A percentile compares a stretch with the other conserved stretches of the same genome.
phyloP scores from a whole-genome alignment of 441 rosid species.

The Biscutella laevigata region DNA sequence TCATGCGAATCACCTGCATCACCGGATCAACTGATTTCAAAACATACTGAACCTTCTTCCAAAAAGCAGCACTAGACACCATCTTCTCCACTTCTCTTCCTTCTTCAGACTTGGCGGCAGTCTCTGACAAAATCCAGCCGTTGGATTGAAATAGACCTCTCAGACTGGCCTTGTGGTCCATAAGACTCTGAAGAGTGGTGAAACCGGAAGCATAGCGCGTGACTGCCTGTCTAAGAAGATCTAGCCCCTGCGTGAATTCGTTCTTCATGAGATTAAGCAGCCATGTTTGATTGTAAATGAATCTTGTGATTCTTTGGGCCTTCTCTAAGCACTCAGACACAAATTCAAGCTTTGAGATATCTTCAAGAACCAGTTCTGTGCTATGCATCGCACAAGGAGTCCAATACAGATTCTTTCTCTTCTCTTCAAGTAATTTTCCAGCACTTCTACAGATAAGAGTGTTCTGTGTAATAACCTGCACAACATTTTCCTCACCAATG shows the following conservation, averaged over 20 bases:
- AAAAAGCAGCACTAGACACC: constrained; percentile 55
- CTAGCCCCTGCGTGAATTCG: constrained; percentile 69
- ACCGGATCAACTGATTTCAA: constrained; percentile 70
- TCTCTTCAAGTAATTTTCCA: constrained; percentile 91
- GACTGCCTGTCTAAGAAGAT: constrained; percentile 63
- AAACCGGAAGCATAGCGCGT: constrained; percentile 52
- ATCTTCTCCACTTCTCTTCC: constrained; percentile 76
- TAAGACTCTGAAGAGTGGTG: constrained; percentile 52
- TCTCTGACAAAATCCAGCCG: constrained; percentile 62
- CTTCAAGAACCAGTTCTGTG: constrained; percentile 72
- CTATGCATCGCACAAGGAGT: constrained; percentile 74
- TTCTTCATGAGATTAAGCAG: constrained; percentile 62
- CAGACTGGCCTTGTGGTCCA: constrained; percentile 62
- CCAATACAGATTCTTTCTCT: constrained; percentile 81
- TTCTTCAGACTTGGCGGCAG: constrained; percentile 40
- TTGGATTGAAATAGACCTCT: constrained; percentile 72
- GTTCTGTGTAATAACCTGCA: constrained; percentile 80
- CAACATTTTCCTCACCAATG: constrained; percentile 82
- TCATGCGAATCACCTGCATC: constrained; percentile 58
- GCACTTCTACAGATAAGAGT: constrained; percentile 54
- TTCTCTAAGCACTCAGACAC: constrained; percentile 69
- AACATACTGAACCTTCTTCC: constrained; percentile 77
- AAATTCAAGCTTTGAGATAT: constrained; percentile 56
- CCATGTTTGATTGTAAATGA: constrained; percentile 63
- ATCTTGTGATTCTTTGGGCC: constrained; percentile 65